A percentile compares a stretch with the other conserved stretches of the same genome.
phyloP scores from a whole-genome alignment of 805 yeast species.

The Kodamaea kaohsiungensis region DNA sequence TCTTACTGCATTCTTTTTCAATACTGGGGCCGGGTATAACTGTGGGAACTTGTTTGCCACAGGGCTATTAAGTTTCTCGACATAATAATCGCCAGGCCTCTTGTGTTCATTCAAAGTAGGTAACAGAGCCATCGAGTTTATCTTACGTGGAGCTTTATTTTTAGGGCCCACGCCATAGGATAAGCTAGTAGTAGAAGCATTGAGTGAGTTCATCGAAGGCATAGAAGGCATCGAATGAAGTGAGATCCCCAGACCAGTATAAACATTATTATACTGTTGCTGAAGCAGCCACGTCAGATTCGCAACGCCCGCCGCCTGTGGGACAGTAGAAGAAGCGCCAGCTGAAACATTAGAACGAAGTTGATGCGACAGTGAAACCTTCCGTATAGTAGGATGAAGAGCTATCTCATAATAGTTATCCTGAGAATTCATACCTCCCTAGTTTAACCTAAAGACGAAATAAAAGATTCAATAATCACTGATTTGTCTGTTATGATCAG shows the following conservation, averaged over 20 bases:
- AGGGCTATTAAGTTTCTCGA: constrained; percentile 24
- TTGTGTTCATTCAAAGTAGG: constrained; percentile 14
- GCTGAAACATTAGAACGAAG: background rate
- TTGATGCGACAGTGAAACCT: constrained; percentile 3
- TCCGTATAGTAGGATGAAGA: constrained; percentile 1
- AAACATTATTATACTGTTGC: background rate
- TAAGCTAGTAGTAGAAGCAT: background rate
- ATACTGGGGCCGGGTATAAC: background rate
- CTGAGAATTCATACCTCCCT: background rate
- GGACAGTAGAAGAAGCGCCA: background rate
- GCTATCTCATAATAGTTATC: constrained; percentile 10
- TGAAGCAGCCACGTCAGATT: background rate
- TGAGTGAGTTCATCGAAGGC: background rate
- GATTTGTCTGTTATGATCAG: background rate
- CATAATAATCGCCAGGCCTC: constrained; percentile 44
- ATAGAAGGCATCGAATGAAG: constrained; percentile 1
- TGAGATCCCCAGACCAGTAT: constrained; percentile 3
- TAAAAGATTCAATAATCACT: background rate
- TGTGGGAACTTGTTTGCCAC: constrained; percentile 12
- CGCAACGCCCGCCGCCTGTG: background rate
- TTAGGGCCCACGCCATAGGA: background rate
- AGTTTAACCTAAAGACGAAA: background rate
- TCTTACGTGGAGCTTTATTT: constrained; percentile 4
- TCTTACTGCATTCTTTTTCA: constrained; percentile 12
- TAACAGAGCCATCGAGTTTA: constrained; percentile 5